Evolutionary conservation across 2,329 filamentous ascomycete species (phyloP).

Genomic region (Aphanocladium album): DNA sequence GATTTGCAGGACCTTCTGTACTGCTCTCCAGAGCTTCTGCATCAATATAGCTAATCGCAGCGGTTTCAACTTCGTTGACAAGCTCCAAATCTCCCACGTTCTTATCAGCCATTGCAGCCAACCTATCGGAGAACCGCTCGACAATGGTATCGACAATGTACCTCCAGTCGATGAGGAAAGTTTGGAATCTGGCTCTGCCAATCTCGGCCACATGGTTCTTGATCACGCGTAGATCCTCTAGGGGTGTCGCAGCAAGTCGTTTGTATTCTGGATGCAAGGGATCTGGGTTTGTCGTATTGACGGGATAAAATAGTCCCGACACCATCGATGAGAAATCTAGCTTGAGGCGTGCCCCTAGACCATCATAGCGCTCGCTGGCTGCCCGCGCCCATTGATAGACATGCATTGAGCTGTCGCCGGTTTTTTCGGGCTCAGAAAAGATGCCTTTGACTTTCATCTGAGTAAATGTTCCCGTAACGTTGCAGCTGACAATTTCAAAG

Average conservation of each 20-base stretch:
- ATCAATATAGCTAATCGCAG: constrained; percentile 16
- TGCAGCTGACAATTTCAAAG: constrained; percentile 67
- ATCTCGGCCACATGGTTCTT: constrained; percentile 36
- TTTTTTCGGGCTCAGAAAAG: constrained; percentile 15
- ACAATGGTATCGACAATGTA: constrained; percentile 59
- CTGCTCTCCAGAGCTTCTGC: neutral
- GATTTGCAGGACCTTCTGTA: neutral
- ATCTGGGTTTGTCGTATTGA: constrained; percentile 42
- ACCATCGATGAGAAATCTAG: constrained; percentile 48
- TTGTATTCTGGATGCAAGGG: constrained; percentile 27
- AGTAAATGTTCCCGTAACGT: constrained; percentile 44
- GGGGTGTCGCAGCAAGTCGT: constrained; percentile 25
- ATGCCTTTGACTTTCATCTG: constrained; percentile 28
- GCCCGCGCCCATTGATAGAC: constrained; percentile 37
- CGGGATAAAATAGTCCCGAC: constrained; percentile 44
- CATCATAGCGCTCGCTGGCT: constrained; percentile 40
- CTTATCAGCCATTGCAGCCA: constrained; percentile 36
- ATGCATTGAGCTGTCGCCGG: constrained; percentile 22
- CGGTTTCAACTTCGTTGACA: constrained; percentile 30
- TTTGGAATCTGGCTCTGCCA: constrained; percentile 27
- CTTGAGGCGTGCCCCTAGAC: constrained; percentile 35
- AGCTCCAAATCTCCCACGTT: constrained; percentile 26
- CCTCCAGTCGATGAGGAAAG: constrained; percentile 56
- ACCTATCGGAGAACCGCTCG: constrained; percentile 52
- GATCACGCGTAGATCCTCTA: constrained; percentile 28